Evolutionary conservation across 2,329 filamentous ascomycete species (phyloP), one percentile per base, ranked within the genome.

Genomic region (Arthrobotrys iridis): DNA sequence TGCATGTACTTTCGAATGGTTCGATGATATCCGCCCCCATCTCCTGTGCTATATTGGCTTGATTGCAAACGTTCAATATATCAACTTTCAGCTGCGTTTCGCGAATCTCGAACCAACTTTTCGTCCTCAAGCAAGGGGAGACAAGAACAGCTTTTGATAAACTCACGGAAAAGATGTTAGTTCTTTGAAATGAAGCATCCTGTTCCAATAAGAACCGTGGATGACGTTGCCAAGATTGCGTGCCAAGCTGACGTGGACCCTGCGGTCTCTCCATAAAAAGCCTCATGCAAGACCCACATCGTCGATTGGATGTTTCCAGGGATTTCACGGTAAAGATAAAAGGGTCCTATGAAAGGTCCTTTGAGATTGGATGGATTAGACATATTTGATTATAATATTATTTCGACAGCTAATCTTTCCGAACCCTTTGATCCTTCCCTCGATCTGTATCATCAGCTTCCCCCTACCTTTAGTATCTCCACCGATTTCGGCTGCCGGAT

Each of bases 151-250:
- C n/a, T 18, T 33, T 33, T 20, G 24, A 24, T 28, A 65, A 41
- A 37, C 43, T 30, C 60, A 26, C 60, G 55, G 55, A 62, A 70
- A 62, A 41, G 26, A 20, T 46, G 35, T 30, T 66, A 26, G 37
- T 40, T 50, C 41, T 43, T 35, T 24, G 43, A 35, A 37, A 62
- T 52, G 62, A 66, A 57, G 55, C 52, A n/a, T 57, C 33, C 62
- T 41, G 68, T 15, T n/a, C 58, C 58, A 62, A 46, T 43, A n/a
- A 35, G 6, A 40, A 33, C 37, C 48, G 30, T 48, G 37, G 40
- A 40, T 65, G 52, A 60, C 52, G 62, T 62, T 67, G 62, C 70
- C 70, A 74, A 74, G 70, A 18, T 62, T 41, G 46, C 55, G 55
- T 58, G 68, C 68, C 68, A 73, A 73, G 60, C 50, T 73, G 46